phyloP scores from a whole-genome alignment of 73 alveolate genomes.

The Blepharisma stoltei region DNA sequence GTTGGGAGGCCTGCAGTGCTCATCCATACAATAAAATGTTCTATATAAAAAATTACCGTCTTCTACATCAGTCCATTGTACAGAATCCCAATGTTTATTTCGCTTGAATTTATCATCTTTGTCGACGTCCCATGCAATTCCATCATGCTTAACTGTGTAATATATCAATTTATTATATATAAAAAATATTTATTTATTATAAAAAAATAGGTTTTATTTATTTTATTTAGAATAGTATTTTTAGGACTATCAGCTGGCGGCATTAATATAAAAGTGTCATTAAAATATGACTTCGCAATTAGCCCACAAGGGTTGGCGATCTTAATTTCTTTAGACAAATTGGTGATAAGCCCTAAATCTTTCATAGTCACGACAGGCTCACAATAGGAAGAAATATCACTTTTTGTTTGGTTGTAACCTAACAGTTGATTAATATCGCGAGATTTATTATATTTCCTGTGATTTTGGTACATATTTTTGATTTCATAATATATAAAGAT shows the following conservation, averaged over 20 bases:
- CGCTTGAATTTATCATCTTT: slow-evolving; percentile 60
- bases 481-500: slow-evolving; percentile 82
- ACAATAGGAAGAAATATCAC: slow-evolving; percentile 56
- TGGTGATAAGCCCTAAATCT: slow-evolving; percentile 45
- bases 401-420: slow-evolving; percentile 40
- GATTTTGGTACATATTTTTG: slow-evolving; percentile 88
- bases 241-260: slow-evolving; percentile 22
- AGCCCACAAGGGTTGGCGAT: slow-evolving; percentile 88
- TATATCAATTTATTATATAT: too few relatives aligned
- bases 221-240: slow-evolving; percentile 13
- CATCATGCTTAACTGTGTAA: slow-evolving; percentile 45
- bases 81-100: slow-evolving; percentile 30
- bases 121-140: slow-evolving; percentile 73
- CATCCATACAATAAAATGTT: slow-evolving; percentile 52
- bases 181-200: too few relatives aligned
- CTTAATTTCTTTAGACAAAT: slow-evolving; percentile 36
- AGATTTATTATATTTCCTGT: slow-evolving; percentile 80
- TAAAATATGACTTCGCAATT: slow-evolving; percentile 77
- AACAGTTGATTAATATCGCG: slow-evolving; percentile 58
- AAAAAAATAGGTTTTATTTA: too few relatives aligned
- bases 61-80: slow-evolving; percentile 62
- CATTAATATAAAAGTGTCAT: slow-evolving; percentile 49
- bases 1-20: slow-evolving; percentile 29
- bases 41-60: slow-evolving; percentile 34
- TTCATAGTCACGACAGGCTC: slow-evolving; percentile 66